These are phyloP conservation scores for Coprinellus micaceus DNA, from an alignment of 768 basidiomycete genomes.

Conservation along the genomic window DNA sequence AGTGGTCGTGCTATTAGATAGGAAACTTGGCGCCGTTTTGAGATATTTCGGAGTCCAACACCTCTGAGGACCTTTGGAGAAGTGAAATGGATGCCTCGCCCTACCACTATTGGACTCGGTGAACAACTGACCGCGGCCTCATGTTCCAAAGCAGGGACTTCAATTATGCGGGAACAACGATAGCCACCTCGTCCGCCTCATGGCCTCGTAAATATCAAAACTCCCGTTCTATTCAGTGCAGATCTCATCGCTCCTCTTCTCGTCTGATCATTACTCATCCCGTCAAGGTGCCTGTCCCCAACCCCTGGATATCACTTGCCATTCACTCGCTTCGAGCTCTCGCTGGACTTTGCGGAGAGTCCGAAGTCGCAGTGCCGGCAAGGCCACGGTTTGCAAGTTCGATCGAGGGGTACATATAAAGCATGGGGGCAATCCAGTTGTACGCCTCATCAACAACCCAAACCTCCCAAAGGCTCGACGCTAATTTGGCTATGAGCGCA, in stretches of 20 bases:
- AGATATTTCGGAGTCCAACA: no score
- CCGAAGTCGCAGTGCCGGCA: neutral
- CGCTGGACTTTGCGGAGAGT: neutral
- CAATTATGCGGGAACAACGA: no score
- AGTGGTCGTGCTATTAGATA: no score
- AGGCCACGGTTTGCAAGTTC: neutral
- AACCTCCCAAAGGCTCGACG: conserved; percentile 19
- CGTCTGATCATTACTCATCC: neutral
- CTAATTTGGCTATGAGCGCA: conserved; percentile 76
- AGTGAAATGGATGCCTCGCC: no score
- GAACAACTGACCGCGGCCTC: neutral
- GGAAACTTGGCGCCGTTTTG: no score
- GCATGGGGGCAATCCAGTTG: neutral
- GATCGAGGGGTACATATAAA: neutral
- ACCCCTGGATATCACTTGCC: neutral
- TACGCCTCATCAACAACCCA: conserved; percentile 11
- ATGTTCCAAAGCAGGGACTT: no score
- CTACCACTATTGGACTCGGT: neutral
- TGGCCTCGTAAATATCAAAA: neutral
- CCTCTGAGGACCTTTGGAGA: no score
- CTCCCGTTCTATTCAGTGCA: neutral
- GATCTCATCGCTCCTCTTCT: neutral
- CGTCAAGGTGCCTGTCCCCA: neutral
- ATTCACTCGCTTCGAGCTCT: neutral
- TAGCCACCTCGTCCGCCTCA: neutral